Percentiles rank a stretch among this genome's conserved stretches.
Conservation (phyloP, 371 early-diverging fungal species). For the Nematocida minor region DNA sequence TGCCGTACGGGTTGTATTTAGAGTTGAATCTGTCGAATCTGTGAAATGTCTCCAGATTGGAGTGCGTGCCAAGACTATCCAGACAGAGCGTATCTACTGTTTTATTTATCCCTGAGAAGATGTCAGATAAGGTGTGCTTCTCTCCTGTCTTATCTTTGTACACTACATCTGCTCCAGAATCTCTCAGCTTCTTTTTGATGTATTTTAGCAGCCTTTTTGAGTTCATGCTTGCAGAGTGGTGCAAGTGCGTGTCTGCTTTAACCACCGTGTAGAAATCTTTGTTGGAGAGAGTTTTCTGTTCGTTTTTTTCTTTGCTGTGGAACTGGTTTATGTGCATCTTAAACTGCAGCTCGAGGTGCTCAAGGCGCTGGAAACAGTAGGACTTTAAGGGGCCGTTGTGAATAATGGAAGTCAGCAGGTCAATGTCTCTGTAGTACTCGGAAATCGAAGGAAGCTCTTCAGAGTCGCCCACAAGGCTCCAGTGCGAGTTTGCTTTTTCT, state of each 20-base stretch:
- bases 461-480: background rate
- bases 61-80: slow-evolving; percentile 91
- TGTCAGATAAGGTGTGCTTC: slow-evolving; percentile 67
- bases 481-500: background rate
- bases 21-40: slow-evolving; percentile 91
- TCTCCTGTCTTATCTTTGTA: slow-evolving; percentile 65
- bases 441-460: slow-evolving; percentile 66
- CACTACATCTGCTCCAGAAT: slow-evolving; percentile 67
- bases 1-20: slow-evolving; percentile 85
- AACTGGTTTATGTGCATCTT: slow-evolving; percentile 72
- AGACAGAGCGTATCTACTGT: slow-evolving; percentile 87
- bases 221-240: slow-evolving; percentile 90
- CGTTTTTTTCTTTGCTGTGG: slow-evolving; percentile 82
- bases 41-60: slow-evolving; percentile 71
- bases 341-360: slow-evolving; percentile 85
- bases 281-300: slow-evolving; percentile 72
- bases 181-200: slow-evolving; percentile 86
- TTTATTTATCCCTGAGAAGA: slow-evolving; percentile 82
- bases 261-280: slow-evolving; percentile 94
- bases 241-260: slow-evolving; percentile 95
- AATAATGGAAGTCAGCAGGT: slow-evolving; percentile 73
- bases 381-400: slow-evolving; percentile 87
- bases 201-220: slow-evolving; percentile 90
- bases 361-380: slow-evolving; percentile 80
- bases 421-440: slow-evolving; percentile 79